phyloP scores from a whole-genome alignment of 75 land plant genomes.

The Azolla pinnata region DNA sequence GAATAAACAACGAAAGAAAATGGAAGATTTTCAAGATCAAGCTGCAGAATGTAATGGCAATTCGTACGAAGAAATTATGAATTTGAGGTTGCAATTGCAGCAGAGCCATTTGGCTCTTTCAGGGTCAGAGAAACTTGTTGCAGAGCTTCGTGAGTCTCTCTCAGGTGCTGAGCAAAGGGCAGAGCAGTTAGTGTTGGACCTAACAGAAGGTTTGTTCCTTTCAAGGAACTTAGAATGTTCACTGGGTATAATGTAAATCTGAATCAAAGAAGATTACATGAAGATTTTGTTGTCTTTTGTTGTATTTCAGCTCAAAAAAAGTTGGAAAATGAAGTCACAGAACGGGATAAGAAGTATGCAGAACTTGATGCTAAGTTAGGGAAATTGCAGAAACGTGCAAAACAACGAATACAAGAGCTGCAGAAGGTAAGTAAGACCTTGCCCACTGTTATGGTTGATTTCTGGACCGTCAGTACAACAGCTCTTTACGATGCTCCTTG shows the following conservation, averaged over 20 bases:
- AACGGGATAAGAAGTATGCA: slow-evolving; percentile 72
- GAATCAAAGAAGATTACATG: background rate
- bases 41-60: background rate
- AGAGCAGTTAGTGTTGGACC: slow-evolving; percentile 45
- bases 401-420: slow-evolving; percentile 89
- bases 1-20: background rate
- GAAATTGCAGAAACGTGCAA: slow-evolving; percentile 89
- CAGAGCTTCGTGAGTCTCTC: slow-evolving; percentile 30
- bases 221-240: background rate
- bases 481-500: too few species aligned
- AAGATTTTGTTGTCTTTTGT: slow-evolving; percentile 4
- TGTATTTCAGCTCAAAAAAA: slow-evolving; percentile 45
- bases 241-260: background rate
- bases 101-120: slow-evolving; percentile 39
- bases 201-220: slow-evolving; percentile 45
- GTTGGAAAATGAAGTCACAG: slow-evolving; percentile 66
- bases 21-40: background rate
- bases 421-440: slow-evolving; percentile 92
- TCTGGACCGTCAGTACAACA: too few species aligned
- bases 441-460: too few species aligned
- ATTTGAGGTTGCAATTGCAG: slow-evolving; percentile 35
- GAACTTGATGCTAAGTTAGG: slow-evolving; percentile 83
- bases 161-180: slow-evolving; percentile 51
- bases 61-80: slow-evolving; percentile 28
- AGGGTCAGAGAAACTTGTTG: slow-evolving; percentile 51